Evolutionary conservation across 2,329 filamentous ascomycete species (phyloP).

Genomic region (Penicillium sp.): DNA sequence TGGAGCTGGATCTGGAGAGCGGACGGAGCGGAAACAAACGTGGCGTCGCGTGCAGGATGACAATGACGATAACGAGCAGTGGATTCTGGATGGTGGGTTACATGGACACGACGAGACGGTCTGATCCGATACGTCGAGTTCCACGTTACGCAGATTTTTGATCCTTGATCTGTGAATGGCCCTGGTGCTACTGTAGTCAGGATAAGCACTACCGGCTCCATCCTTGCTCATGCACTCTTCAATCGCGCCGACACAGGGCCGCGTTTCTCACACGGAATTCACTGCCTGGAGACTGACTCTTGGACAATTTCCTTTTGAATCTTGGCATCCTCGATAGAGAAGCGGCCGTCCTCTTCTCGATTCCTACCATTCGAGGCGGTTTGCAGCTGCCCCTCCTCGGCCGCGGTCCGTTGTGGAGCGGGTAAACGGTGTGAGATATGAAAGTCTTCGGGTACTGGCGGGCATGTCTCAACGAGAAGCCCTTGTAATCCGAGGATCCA

Average conservation of each 20-base stretch:
- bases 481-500: not conserved
- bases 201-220: not conserved
- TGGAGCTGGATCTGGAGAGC: constrained; percentile 22
- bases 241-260: not conserved
- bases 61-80: constrained; percentile 51
- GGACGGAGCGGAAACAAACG: constrained; percentile 42
- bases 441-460: constrained; percentile 11
- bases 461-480: not conserved
- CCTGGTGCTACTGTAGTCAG: not conserved
- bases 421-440: not conserved
- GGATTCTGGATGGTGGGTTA: constrained; percentile 50
- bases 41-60: constrained; percentile 53
- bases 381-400: not conserved
- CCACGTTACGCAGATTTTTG: not conserved
- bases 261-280: not conserved
- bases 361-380: not conserved
- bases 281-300: not conserved
- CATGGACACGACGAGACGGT: constrained; percentile 34
- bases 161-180: not conserved
- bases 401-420: not conserved
- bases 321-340: not conserved
- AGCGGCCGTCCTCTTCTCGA: not conserved
- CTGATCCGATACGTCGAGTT: not conserved
- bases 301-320: not conserved
- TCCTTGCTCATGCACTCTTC: not conserved